Conservation (phyloP, 2,329 filamentous ascomycete genomes). For the Periconia digitata region DNA sequence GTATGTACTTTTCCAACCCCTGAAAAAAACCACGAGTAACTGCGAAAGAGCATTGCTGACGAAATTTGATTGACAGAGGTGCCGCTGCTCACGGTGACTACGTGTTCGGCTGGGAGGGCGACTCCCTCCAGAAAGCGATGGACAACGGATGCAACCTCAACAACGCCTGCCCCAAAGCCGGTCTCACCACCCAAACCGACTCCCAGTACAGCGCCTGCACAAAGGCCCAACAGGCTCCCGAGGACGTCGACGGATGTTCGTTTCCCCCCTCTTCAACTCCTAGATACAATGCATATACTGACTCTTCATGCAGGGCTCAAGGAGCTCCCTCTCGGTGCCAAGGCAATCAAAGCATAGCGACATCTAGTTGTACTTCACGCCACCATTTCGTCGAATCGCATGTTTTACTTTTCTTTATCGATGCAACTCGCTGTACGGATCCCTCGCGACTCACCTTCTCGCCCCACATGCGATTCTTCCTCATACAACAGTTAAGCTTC, state of each 20-base stretch:
- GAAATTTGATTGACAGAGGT: slow-evolving; percentile 15
- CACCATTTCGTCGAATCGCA: no score
- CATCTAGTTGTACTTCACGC: not conserved
- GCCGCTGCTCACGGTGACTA: slow-evolving; percentile 42
- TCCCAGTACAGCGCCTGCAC: slow-evolving; percentile 34
- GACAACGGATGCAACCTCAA: slow-evolving; percentile 45
- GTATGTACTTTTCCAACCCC: slow-evolving; percentile 11
- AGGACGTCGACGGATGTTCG: slow-evolving; percentile 37
- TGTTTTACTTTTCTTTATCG: no score
- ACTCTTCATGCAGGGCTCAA: slow-evolving; percentile 26
- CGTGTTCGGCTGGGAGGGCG: slow-evolving; percentile 49
- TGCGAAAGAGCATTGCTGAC: no score
- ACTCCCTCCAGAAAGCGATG: slow-evolving; percentile 46
- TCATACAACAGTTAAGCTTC: not conserved
- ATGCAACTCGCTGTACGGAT: no score
- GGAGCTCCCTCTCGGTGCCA: slow-evolving; percentile 27
- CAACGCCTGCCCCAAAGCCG: slow-evolving; percentile 32
- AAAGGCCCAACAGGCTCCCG: slow-evolving; percentile 36
- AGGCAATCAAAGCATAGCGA: slow-evolving; percentile 27
- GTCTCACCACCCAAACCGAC: slow-evolving; percentile 29
- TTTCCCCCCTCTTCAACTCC: not conserved
- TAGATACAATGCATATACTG: slow-evolving; percentile 5
- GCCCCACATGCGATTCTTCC: not conserved
- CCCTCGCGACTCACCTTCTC: no score
- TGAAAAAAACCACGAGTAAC: not conserved